Evolutionary conservation across 768 basidiomycete genomes (phyloP), one percentile per base, ranked within the genome.

Genomic region (Xerocomus spinulosus): DNA sequence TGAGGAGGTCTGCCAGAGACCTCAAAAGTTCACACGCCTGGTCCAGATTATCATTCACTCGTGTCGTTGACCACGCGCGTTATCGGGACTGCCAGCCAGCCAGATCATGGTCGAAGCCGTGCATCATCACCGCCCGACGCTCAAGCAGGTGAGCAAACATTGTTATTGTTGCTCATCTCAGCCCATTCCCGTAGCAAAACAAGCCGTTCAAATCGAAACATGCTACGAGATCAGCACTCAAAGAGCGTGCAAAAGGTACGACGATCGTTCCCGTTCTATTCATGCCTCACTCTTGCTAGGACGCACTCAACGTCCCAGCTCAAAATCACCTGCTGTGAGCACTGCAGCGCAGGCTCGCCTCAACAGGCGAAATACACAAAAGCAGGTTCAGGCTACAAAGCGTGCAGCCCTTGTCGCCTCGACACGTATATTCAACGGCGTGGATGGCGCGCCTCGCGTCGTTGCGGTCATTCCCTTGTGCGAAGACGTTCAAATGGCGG

Each of bases 141-240:
- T 92, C 53, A 96, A 95, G 69, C 93, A 96, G 78, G 79, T 78
- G 50, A 38, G 76, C 57, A 40, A 42, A 45, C 44, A 46, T 37
- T 37, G 28, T 35, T 36, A 17, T 37, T 35, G 32, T 35, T 34
- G 34, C 18, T 28, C 17, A 5, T 51, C 30, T 20, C 39, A 45
- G 25, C 28, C 34, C 38, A 40, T 32, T 40, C 44, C 37, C 17
- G 14, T 53, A 93, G 90, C 72, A 82, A 75, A 96, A 98, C 70
- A 98, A 98, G 67, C 56, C 78, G 2, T 97, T 88, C 76, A 97
- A 97, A 70, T 91, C 91, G 2, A 88, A 83, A 63, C 89, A 93
- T 73, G 80, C 92, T 2, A 80, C 88, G 12, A 96, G 96, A 69
- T 81, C 86, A 1, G 75, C 87, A 0, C 59, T 96, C 32, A 92